These are phyloP conservation scores for Fusarium oligoseptatum DNA, from an alignment of 2,329 filamentous ascomycete genomes.

Conservation along the genomic window DNA sequence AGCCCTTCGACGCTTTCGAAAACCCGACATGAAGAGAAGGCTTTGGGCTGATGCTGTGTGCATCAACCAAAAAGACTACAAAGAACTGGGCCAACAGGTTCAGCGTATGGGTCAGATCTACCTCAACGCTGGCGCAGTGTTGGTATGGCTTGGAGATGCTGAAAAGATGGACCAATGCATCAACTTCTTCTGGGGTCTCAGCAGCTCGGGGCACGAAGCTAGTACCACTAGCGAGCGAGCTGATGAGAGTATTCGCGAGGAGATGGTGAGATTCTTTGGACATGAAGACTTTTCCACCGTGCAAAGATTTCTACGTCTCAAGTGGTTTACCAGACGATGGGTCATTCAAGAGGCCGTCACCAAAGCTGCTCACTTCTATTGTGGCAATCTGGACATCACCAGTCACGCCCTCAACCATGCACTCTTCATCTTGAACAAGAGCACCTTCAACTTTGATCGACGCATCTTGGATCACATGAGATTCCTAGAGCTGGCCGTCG, in stretches of 20 bases:
- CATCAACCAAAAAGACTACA: slow-evolving; percentile 2
- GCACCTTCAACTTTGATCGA: neutral
- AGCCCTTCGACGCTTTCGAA: neutral
- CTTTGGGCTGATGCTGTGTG: neutral
- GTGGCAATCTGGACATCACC: neutral
- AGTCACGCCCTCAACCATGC: neutral
- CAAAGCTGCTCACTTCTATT: neutral
- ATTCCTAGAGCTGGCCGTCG: neutral
- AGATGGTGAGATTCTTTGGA: neutral
- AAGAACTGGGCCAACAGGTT: neutral
- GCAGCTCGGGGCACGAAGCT: neutral
- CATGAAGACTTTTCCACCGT: neutral
- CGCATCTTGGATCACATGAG: neutral
- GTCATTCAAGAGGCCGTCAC: slow-evolving; percentile 3
- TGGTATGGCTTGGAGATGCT: neutral
- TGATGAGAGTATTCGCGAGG: neutral
- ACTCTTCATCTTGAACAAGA: neutral
- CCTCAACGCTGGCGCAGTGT: neutral
- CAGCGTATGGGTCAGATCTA: neutral
- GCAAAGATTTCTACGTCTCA: neutral
- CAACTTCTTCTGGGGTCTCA: neutral
- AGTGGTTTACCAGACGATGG: slow-evolving; percentile 3
- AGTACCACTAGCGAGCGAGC: neutral
- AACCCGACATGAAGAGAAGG: neutral
- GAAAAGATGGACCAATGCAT: neutral